Percentiles rank a stretch among this genome's conserved stretches.
phyloP scores from a whole-genome alignment of 1,139 yeast genomes.

The Nakaseomyces nivariensis region DNA sequence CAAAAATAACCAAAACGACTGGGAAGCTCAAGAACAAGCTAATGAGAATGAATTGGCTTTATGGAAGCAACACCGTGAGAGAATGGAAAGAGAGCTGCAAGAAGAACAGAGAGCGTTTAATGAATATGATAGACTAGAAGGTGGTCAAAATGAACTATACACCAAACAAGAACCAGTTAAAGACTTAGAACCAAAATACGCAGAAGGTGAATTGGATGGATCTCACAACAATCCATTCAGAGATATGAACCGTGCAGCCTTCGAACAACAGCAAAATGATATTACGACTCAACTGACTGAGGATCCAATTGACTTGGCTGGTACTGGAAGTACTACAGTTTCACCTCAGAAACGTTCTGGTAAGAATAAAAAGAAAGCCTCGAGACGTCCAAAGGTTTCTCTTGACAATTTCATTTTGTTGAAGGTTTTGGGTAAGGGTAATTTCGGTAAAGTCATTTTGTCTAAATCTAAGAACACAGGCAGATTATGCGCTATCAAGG shows the following conservation, averaged over 20 bases:
- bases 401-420: conserved; percentile 88
- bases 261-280: conserved; percentile 13
- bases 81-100: conserved; percentile 19
- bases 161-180: conserved; percentile 3
- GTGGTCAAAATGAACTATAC: conserved; percentile 5
- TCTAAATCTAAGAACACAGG: conserved; percentile 77
- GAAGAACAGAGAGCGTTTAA: conserved; percentile 2
- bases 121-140: conserved; percentile 3
- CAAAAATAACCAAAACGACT: conserved; percentile 2
- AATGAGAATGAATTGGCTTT: conserved; percentile 7
- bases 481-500: conserved; percentile 85
- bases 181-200: neutral
- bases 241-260: conserved; percentile 18
- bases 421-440: conserved; percentile 94
- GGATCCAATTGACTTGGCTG: neutral
- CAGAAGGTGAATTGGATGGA: conserved; percentile 4
- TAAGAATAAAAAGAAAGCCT: conserved; percentile 20
- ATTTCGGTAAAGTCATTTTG: conserved; percentile 94
- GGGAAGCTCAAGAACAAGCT: conserved; percentile 4
- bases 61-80: conserved; percentile 7
- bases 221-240: conserved; percentile 24
- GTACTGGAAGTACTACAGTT: neutral
- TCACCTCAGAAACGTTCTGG: conserved; percentile 5
- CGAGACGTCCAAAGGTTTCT: conserved; percentile 57
- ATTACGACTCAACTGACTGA: conserved; percentile 4